Evolutionary conservation across 2,329 filamentous ascomycete species (phyloP).

Genomic region (Anisogramma anomala): DNA sequence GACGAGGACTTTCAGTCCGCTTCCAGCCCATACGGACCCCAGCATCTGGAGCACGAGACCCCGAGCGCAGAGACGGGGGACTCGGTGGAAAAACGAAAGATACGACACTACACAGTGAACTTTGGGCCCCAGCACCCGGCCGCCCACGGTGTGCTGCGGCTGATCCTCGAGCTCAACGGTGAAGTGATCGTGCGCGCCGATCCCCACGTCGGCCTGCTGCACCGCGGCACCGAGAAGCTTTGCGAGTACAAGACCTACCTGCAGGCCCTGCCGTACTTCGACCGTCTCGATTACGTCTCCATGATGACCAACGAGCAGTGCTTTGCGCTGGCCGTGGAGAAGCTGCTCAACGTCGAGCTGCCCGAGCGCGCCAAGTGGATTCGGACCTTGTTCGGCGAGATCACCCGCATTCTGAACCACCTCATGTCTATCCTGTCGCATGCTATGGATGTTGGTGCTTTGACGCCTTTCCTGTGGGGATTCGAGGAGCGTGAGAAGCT

Average conservation of each 20-base stretch:
- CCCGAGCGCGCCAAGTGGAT: slow-evolving; percentile 95
- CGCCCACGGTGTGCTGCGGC: slow-evolving; percentile 90
- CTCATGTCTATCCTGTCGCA: slow-evolving; percentile 96
- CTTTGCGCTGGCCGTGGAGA: slow-evolving; percentile 90
- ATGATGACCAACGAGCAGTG: slow-evolving; percentile 99
- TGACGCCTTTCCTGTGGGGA: slow-evolving; percentile 98
- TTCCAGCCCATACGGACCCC: slow-evolving; percentile 35
- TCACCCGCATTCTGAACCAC: slow-evolving; percentile 90
- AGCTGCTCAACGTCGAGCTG: slow-evolving; percentile 92
- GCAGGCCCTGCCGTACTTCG: slow-evolving; percentile 96
- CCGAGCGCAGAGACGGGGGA: slow-evolving; percentile 34
- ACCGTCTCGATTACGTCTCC: slow-evolving; percentile 95
- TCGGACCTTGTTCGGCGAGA: slow-evolving; percentile 86
- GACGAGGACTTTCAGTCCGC: slow-evolving; percentile 49
- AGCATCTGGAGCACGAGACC: slow-evolving; percentile 28
- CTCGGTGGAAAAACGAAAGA: slow-evolving; percentile 58
- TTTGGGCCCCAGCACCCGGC: slow-evolving; percentile 98
- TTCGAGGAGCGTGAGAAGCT: slow-evolving; percentile 99
- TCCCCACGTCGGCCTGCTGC: slow-evolving; percentile 90
- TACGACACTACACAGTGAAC: slow-evolving; percentile 98
- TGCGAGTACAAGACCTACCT: slow-evolving; percentile 99
- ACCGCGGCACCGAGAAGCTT: slow-evolving; percentile 96
- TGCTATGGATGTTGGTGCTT: slow-evolving; percentile 96
- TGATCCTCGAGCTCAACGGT: slow-evolving; percentile 95
- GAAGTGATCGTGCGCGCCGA: slow-evolving; percentile 96